phyloP scores from a whole-genome alignment of 78 protist species.

The Chrysochromulina parva region DNA sequence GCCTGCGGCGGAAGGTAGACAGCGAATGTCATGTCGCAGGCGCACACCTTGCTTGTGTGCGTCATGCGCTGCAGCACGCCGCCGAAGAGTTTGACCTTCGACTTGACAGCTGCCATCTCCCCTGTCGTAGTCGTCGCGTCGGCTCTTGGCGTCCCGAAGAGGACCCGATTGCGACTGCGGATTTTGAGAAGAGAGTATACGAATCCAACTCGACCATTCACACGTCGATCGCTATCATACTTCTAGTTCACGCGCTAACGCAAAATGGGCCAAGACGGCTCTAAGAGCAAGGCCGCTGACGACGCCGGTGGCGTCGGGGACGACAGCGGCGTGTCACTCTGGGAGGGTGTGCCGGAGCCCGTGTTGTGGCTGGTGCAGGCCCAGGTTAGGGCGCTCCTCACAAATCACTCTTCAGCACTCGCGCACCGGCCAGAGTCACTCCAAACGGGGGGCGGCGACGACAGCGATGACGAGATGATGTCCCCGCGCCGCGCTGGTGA shows the following conservation, averaged over 20 bases:
- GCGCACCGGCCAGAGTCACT: background rate
- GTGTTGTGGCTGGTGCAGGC: background rate
- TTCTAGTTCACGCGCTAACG: too few species aligned
- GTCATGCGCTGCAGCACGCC: background rate
- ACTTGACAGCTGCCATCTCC: background rate
- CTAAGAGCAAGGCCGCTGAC: too few species aligned
- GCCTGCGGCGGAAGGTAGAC: slow-evolving; percentile 9
- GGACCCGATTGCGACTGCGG: too few species aligned
- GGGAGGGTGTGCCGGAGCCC: background rate
- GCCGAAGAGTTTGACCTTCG: background rate
- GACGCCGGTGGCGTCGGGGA: too few species aligned
- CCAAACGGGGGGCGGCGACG: background rate
- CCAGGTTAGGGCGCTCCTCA: background rate
- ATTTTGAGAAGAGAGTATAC: too few species aligned
- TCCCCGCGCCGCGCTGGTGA: background rate
- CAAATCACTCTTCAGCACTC: background rate
- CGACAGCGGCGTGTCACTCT: background rate
- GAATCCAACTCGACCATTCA: too few species aligned
- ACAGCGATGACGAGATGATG: background rate
- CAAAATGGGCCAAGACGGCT: too few species aligned
- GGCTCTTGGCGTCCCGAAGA: too few species aligned
- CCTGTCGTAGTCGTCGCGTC: too few species aligned
- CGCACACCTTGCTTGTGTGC: background rate
- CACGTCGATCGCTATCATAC: too few species aligned
- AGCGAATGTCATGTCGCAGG: background rate